A percentile compares a stretch with the other conserved stretches of the same genome.
These are phyloP conservation scores for Phytophthora europaea DNA, from an alignment of 352 stramenopile genomes.

Conservation along the genomic window DNA sequence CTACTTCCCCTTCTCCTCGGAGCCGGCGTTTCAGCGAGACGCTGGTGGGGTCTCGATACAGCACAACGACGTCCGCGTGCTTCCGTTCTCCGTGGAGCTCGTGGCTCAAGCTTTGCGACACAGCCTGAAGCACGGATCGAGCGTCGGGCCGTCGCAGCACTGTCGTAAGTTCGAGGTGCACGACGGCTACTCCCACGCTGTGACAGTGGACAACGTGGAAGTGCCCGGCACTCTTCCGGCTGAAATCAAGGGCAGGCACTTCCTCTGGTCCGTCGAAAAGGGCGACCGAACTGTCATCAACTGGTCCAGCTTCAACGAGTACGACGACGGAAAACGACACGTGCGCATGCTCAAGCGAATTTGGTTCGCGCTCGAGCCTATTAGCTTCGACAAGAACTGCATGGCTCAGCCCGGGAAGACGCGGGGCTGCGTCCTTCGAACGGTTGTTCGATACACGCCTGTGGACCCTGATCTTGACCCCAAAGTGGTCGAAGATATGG, in stretches of 20 bases:
- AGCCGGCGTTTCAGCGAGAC: constrained; percentile 19
- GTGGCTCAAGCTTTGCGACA: constrained; percentile 18
- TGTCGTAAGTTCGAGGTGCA: constrained; percentile 31
- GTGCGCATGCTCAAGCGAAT: constrained; percentile 32
- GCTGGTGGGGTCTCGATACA: constrained; percentile 20
- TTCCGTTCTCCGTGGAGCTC: constrained; percentile 28
- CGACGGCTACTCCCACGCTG: constrained; percentile 22
- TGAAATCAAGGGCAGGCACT: constrained; percentile 24
- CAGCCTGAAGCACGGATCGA: constrained; percentile 30
- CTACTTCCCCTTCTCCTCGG: constrained; percentile 31
- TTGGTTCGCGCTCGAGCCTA: constrained; percentile 36
- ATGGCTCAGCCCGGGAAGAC: neutral
- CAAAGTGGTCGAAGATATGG: constrained; percentile 31
- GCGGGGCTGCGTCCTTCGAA: constrained; percentile 33
- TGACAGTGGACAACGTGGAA: constrained; percentile 39
- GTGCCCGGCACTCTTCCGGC: constrained; percentile 16
- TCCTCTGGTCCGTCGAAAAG: constrained; percentile 29
- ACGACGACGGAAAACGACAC: constrained; percentile 24
- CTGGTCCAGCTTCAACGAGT: constrained; percentile 41
- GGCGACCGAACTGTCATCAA: constrained; percentile 32
- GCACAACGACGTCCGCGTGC: constrained; percentile 35
- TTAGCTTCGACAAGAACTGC: constrained; percentile 2
- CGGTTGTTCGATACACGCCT: constrained; percentile 32
- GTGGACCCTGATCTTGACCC: constrained; percentile 28
- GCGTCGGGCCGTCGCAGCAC: constrained; percentile 25